Conservation (phyloP, 176 grass and related monocot genomes). For the Pontederia crassipes region DNA sequence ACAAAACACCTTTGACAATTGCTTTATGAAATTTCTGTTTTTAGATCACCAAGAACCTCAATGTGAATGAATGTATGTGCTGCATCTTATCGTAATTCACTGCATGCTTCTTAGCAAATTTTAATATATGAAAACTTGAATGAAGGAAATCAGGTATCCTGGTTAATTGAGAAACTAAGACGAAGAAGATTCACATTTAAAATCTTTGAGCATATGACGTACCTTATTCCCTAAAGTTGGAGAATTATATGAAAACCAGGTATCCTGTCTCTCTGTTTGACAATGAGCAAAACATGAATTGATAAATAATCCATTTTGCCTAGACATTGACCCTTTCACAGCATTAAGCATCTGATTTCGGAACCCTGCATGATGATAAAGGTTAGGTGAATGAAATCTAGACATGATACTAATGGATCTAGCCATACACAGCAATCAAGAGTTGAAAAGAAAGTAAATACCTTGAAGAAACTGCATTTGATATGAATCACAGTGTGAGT, state of each 20-base stretch:
- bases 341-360: slow-evolving; percentile 80
- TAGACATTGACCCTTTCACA: slow-evolving; percentile 39
- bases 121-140: too few relatives aligned
- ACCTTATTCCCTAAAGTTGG: slow-evolving; percentile 82
- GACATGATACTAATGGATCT: neutral
- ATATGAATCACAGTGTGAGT: slow-evolving; percentile 52
- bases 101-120: too few relatives aligned
- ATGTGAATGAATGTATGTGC: too few relatives aligned
- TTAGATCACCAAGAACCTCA: too few relatives aligned
- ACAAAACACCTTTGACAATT: too few relatives aligned
- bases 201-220: neutral
- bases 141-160: too few relatives aligned
- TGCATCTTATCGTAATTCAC: too few relatives aligned
- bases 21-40: too few relatives aligned
- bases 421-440: neutral
- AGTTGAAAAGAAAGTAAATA: slow-evolving; percentile 7
- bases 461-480: slow-evolving; percentile 83
- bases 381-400: neutral
- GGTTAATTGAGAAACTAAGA: too few relatives aligned
- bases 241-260: slow-evolving; percentile 66
- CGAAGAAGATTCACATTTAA: too few relatives aligned
- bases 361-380: slow-evolving; percentile 49
- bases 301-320: slow-evolving; percentile 74
- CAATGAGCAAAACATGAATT: slow-evolving; percentile 99
- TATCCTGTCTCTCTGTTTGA: slow-evolving; percentile 83